Conservation (phyloP, 805 yeast species). For the Yamadazyma akitaensis region DNA sequence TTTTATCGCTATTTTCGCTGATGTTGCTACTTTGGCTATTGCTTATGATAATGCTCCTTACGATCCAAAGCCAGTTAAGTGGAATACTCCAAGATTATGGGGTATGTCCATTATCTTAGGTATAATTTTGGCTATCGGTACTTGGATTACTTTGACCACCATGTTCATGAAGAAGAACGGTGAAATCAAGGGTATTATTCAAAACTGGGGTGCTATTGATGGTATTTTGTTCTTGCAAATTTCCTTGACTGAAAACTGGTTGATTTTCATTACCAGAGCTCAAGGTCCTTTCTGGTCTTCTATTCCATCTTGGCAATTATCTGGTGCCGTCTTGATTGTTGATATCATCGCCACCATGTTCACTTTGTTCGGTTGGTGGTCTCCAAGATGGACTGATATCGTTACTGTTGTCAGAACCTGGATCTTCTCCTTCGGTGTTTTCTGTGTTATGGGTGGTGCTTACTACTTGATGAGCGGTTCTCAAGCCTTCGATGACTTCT, state of each 20-base stretch:
- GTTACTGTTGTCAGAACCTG: constrained; percentile 93
- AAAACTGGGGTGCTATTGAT: constrained; percentile 91
- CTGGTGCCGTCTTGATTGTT: constrained; percentile 89
- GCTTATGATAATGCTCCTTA: constrained; percentile 97
- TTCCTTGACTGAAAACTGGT: constrained; percentile 95
- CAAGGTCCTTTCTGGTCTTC: constrained; percentile 99
- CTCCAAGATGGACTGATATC: constrained; percentile 95
- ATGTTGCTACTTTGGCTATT: constrained; percentile 94
- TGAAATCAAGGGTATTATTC: constrained; percentile 66
- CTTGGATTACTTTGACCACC: constrained; percentile 93
- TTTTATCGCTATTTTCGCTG: constrained; percentile 96
- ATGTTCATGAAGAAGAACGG: constrained; percentile 82
- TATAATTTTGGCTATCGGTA: constrained; percentile 79
- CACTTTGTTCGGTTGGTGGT: constrained; percentile 96
- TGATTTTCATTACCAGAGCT: constrained; percentile 94
- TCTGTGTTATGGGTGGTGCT: constrained; percentile 95
- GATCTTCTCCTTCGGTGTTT: constrained; percentile 95
- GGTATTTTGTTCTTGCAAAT: constrained; percentile 93
- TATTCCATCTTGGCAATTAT: constrained; percentile 91
- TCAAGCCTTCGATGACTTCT: constrained; percentile 73
- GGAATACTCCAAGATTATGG: constrained; percentile 97
- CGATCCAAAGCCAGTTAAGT: constrained; percentile 89
- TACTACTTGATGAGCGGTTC: constrained; percentile 90
- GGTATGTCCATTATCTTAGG: constrained; percentile 92
- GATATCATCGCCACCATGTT: constrained; percentile 91